These are phyloP conservation scores for Tremella fuciformis DNA, from an alignment of 768 basidiomycete species.

Conservation along the genomic window DNA sequence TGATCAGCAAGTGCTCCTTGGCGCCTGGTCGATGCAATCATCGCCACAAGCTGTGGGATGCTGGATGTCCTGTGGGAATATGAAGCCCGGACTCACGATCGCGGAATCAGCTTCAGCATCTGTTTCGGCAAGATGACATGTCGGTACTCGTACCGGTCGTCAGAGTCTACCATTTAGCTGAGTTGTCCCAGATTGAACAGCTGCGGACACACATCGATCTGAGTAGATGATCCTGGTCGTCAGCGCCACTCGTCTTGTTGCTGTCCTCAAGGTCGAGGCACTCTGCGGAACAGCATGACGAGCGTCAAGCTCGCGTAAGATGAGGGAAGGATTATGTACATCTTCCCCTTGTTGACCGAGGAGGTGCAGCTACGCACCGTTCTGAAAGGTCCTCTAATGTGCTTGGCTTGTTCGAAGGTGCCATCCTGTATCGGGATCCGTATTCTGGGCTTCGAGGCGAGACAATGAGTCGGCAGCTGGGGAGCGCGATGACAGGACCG, in stretches of 20 bases:
- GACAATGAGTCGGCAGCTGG: not conserved
- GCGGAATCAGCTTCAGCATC: constrained; percentile 88
- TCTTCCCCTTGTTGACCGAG: too few relatives aligned
- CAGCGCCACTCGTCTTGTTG: constrained; percentile 6
- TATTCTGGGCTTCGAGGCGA: not conserved
- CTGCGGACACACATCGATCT: constrained; percentile 44
- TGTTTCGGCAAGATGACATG: constrained; percentile 96
- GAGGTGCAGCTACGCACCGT: constrained; percentile 26
- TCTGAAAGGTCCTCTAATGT: constrained; percentile 49
- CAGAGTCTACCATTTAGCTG: constrained; percentile 58
- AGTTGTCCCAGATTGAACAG: not conserved
- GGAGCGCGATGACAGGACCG: too few relatives aligned
- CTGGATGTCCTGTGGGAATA: not conserved
- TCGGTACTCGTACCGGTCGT: constrained; percentile 83
- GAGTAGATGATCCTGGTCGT: constrained; percentile 49
- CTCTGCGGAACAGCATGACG: not conserved
- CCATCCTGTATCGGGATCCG: constrained; percentile 21
- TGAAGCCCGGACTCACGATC: constrained; percentile 50
- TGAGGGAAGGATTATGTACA: not conserved
- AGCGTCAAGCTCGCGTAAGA: not conserved
- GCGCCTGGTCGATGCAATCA: not conserved
- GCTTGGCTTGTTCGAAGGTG: constrained; percentile 30
- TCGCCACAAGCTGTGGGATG: not conserved
- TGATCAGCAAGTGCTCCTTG: not conserved
- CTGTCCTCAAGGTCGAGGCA: too few relatives aligned